phyloP scores from a whole-genome alignment of 768 basidiomycete genomes.

The Hydnomerulius pinastri region DNA sequence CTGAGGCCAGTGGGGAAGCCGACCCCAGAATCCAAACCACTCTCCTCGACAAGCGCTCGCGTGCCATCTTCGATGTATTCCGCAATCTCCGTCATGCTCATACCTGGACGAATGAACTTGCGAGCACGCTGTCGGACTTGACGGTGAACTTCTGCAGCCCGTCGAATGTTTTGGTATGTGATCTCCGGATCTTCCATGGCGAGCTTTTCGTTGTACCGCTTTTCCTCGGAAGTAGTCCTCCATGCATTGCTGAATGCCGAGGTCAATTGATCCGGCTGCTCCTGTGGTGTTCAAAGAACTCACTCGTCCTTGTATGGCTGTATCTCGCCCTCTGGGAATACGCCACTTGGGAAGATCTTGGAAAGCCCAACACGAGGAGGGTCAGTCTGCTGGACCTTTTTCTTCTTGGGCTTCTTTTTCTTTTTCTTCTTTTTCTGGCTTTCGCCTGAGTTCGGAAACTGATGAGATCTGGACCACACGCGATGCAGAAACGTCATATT shows the following conservation, averaged over 20 bases:
- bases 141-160: conserved; percentile 94
- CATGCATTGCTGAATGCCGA: conserved; percentile 68
- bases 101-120: conserved; percentile 85
- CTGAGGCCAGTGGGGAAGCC: conserved; percentile 97
- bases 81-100: conserved; percentile 93
- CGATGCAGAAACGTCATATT: not conserved
- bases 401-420: conserved; percentile 91
- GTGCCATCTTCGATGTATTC: conserved; percentile 92
- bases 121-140: conserved; percentile 84
- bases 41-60: conserved; percentile 88
- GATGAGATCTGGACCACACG: too few relatives aligned
- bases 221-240: conserved; percentile 90
- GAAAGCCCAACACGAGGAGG: conserved; percentile 89
- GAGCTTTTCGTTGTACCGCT: conserved; percentile 76
- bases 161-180: conserved; percentile 88
- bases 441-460: conserved; percentile 12
- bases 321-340: conserved; percentile 90
- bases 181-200: conserved; percentile 77
- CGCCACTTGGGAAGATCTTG: conserved; percentile 84
- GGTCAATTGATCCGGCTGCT: not conserved
- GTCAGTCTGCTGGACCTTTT: conserved; percentile 80
- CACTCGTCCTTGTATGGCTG: conserved; percentile 92
- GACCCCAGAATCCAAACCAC: conserved; percentile 81
- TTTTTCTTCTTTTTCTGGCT: conserved; percentile 89
- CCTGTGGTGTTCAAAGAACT: conserved; percentile 31